Percentiles rank a stretch among this genome's conserved stretches.
These are phyloP conservation scores for Galeopsis tetrahit DNA, from an alignment of 257 asterid species.

Conservation along the genomic window DNA sequence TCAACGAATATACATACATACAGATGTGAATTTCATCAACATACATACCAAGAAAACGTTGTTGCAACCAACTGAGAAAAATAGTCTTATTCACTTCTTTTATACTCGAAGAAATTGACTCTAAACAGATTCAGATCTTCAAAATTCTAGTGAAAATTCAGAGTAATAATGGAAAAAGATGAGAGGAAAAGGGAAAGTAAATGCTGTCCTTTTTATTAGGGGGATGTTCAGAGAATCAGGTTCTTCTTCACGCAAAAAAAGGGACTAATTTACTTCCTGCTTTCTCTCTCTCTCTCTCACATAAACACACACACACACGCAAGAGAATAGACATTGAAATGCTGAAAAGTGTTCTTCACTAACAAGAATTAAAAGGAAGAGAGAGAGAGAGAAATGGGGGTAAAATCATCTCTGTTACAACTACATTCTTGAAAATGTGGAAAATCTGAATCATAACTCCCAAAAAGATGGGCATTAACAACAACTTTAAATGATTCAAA, in stretches of 20 bases:
- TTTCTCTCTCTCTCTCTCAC: constrained; percentile 26
- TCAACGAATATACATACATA: constrained; percentile 4
- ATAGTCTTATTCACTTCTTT: constrained; percentile 18
- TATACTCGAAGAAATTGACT: constrained; percentile 32
- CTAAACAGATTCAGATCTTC: constrained; percentile 31
- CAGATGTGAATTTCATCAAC: constrained; percentile 25
- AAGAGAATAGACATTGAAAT: constrained; percentile 27
- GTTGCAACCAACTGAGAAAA: constrained; percentile 35
- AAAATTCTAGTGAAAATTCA: neutral
- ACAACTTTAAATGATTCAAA: constrained; percentile 25
- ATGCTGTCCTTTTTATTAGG: constrained; percentile 46
- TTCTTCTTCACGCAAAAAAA: constrained; percentile 58
- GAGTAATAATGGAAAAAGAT: neutral
- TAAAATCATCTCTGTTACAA: constrained; percentile 3
- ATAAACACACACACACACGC: constrained; percentile 10
- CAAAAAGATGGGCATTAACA: constrained; percentile 24
- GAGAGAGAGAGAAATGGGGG: constrained; percentile 17
- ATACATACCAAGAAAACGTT: constrained; percentile 35
- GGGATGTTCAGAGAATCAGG: constrained; percentile 64
- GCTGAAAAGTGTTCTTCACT: too few relatives aligned
- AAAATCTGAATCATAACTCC: constrained; percentile 31
- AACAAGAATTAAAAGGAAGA: too few relatives aligned
- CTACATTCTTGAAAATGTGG: constrained; percentile 28
- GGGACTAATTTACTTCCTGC: constrained; percentile 29
- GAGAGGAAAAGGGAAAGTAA: constrained; percentile 41